Evolutionary conservation across 2,329 filamentous ascomycete species (phyloP), one percentile per base, ranked within the genome.

Genomic region (Colletotrichum godetiae): DNA sequence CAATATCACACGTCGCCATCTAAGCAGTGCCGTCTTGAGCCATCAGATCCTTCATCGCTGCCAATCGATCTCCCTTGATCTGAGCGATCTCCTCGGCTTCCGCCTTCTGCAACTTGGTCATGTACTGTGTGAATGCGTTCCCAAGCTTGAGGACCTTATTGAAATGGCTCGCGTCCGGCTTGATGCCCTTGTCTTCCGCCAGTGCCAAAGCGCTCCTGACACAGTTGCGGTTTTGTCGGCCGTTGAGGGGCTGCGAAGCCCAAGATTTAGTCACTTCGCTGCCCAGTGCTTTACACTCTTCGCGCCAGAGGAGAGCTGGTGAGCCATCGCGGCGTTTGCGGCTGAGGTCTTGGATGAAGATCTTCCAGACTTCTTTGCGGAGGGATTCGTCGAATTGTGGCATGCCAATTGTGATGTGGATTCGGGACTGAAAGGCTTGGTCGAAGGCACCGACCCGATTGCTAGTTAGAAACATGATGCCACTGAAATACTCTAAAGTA

Each of bases 251-350:
- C 0, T 49, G 42, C 19, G 42, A 49, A 1, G 42, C 42, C 42
- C 42, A 49, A 0, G 42, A 49, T 0, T n/a, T 49, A 3, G 19
- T 10, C 0, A 49, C 42, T 11, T 49, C 42, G 0, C 2, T 49
- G 2, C 42, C 42, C 4, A 49, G 1, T 0, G 42, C 42, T 0
- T n/a, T 19, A 8, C 42, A 49, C 0, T 49, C 42, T 1, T 49
- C 42, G 0, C 19, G 42, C 10, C 19, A 49, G 0, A 49, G 1
- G 0, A 49, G 19, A 0, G 42, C 1, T 0, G 42, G 42, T 0
- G 42, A 49, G 15, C 42, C 42, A 2, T 49, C 42, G 42, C 42
- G 42, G 1, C 19, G 19, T 3, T 8, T 0, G 42, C 42, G 42
- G 19, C 42, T 19, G 0, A 49, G 42, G 0, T 49, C 42, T 49